Conservation (phyloP, 2,329 filamentous ascomycete genomes). For the Thermoascus crustaceus region DNA sequence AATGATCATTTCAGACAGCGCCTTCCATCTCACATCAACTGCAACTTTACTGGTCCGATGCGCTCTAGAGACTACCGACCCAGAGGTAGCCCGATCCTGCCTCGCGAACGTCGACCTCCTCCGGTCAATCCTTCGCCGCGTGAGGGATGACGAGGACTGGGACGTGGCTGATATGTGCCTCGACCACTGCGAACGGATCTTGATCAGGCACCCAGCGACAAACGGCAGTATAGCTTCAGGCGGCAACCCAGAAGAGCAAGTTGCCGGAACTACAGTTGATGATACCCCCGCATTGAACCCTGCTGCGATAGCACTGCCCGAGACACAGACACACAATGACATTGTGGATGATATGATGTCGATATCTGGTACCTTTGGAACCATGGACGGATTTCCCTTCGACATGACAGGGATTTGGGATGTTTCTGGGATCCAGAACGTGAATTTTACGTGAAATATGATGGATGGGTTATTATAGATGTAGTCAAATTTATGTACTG, state of each 20-base stretch:
- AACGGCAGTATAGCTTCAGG: slow-evolving; percentile 7
- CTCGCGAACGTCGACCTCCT: slow-evolving; percentile 42
- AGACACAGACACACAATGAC: slow-evolving; percentile 38
- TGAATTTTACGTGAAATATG: slow-evolving; percentile 19
- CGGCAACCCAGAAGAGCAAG: slow-evolving; percentile 7
- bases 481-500: neutral
- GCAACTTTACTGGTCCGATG: slow-evolving; percentile 47
- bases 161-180: slow-evolving; percentile 49
- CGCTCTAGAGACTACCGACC: slow-evolving; percentile 43
- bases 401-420: slow-evolving; percentile 42
- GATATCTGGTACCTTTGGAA: slow-evolving; percentile 37
- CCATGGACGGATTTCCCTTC: slow-evolving; percentile 39
- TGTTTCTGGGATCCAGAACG: slow-evolving; percentile 35
- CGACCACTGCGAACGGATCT: slow-evolving; percentile 40
- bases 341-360: slow-evolving; percentile 42
- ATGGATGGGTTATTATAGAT: neutral
- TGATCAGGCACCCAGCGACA: slow-evolving; percentile 31
- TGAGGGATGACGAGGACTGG: slow-evolving; percentile 45
- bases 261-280: slow-evolving; percentile 11
- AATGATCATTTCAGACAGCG: slow-evolving; percentile 31
- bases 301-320: slow-evolving; percentile 32
- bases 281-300: slow-evolving; percentile 29
- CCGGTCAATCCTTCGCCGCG: slow-evolving; percentile 40
- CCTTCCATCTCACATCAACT: slow-evolving; percentile 46
- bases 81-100: slow-evolving; percentile 37